Evolutionary conservation across 2,329 filamentous ascomycete genomes (phyloP), one percentile per base, ranked within the genome.

Genomic region (Coniella lustricola): DNA sequence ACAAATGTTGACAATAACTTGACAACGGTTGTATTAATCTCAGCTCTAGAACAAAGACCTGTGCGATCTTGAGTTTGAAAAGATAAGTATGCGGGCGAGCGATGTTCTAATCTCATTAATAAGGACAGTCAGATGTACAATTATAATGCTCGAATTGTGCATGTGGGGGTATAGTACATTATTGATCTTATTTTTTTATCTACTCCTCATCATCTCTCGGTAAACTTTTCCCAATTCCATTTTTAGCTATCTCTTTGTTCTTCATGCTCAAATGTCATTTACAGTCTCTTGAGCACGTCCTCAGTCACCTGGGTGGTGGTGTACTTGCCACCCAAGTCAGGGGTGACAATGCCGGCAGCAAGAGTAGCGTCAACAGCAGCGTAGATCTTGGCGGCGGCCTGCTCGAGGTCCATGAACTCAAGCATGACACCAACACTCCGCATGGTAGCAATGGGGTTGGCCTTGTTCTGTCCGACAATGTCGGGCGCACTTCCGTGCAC

Each of bases 401-500:
- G 74, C 68, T 90, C 85, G 73, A 95, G 84, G 55, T 89, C 82
- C 56, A 97, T 74, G 70, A 97, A 98, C 75, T 97, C 91, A 56
- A 98, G 76, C 93, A 98, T 97, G 54, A 96, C 76, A 31, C 87
- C 93, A 14, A 90, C 85, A 67, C 87, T 93, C 63, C 93, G 77
- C 56, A 98, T 78, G 9, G 93, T 97, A 32, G 93, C 93, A 62
- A 98, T 94, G 20, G 93, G 93, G 72, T 98, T 98, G 57, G 93
- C 90, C 63, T 98, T 91, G 56, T 84, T 82, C 75, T 85, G 76
- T 57, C 93, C 93, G 79, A 90, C 84, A 56, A 98, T 98, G 64
- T 98, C 93, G 5, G 93, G 93, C 25, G 93, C 93, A 60, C 85
- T 90, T 41, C 93, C 93, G 69, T 98, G 93, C 75, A 93, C 97